phyloP scores from a whole-genome alignment of 1,284 basidiomycete genomes.

The Papiliotrema fonsecae region DNA sequence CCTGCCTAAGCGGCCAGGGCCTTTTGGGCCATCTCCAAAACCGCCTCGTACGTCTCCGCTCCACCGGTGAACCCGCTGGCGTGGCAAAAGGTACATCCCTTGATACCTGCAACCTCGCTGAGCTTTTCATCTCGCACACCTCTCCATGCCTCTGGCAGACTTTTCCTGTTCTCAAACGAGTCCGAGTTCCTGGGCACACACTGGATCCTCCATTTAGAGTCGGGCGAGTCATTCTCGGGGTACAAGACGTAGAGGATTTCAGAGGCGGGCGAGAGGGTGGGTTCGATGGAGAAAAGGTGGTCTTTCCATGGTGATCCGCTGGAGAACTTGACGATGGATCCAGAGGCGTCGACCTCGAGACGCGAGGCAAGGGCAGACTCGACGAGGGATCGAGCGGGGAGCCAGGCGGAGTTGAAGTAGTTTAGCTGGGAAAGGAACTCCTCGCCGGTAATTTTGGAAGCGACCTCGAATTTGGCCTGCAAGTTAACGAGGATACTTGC shows the following conservation, averaged over 20 bases:
- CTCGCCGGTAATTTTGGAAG: conserved; percentile 74
- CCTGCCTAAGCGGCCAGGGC: conserved; percentile 52
- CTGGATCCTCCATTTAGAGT: conserved; percentile 84
- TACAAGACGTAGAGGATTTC: conserved; percentile 75
- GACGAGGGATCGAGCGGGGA: conserved; percentile 85
- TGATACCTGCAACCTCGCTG: conserved; percentile 68
- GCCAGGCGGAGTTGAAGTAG: conserved; percentile 83
- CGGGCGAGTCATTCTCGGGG: conserved; percentile 63
- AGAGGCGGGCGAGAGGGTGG: conserved; percentile 25
- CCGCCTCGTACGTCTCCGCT: conserved; percentile 87
- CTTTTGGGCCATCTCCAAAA: conserved; percentile 69
- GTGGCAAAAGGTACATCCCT: conserved; percentile 86
- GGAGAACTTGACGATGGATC: conserved; percentile 74
- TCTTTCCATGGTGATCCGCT: conserved; percentile 58
- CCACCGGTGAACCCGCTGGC: conserved; percentile 95
- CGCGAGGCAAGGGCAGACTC: conserved; percentile 61
- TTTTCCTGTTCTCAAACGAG: conserved; percentile 85
- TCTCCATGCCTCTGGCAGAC: conserved; percentile 88
- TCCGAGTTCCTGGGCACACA: conserved; percentile 78
- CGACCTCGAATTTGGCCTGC: conserved; percentile 71
- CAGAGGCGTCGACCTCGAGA: conserved; percentile 62
- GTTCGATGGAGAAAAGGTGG: conserved; percentile 84
- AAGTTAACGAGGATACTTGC: not conserved
- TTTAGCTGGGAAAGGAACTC: conserved; percentile 80
- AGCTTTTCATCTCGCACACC: conserved; percentile 82